A percentile compares a stretch with the other conserved stretches of the same genome.
Evolutionary conservation across 352 stramenopile genomes (phyloP).

Genomic region (Globisporangium cystogenes): DNA sequence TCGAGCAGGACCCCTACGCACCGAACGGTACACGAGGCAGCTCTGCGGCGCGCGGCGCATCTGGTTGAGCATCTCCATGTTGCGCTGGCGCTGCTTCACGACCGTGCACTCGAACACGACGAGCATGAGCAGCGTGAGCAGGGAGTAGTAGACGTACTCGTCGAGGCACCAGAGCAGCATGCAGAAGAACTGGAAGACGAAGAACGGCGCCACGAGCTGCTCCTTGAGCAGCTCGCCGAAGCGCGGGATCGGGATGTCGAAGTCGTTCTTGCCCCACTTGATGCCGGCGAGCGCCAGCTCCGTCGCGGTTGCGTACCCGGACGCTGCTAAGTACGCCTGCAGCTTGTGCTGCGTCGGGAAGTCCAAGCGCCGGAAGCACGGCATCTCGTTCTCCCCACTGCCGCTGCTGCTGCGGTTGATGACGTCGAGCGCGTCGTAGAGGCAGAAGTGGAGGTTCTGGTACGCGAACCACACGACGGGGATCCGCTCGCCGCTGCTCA

Average conservation of each 20-base stretch:
- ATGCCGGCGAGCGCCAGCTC: constrained; percentile 20
- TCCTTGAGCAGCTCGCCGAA: constrained; percentile 88
- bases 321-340: constrained; percentile 13
- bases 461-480: constrained; percentile 70
- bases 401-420: constrained; percentile 11
- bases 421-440: constrained; percentile 32
- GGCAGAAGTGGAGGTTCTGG: constrained; percentile 74
- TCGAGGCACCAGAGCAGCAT: constrained; percentile 95
- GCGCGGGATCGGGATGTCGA: constrained; percentile 80
- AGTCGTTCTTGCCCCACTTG: constrained; percentile 70
- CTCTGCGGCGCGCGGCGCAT: constrained; percentile 65
- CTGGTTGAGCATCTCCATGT: constrained; percentile 83
- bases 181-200: constrained; percentile 96
- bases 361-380: constrained; percentile 35
- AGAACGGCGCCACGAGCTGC: constrained; percentile 95
- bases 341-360: constrained; percentile 32
- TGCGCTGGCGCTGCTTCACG: constrained; percentile 87
- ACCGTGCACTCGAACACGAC: constrained; percentile 94
- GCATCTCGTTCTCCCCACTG: background rate
- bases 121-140: constrained; percentile 95
- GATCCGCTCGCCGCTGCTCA: constrained; percentile 14
- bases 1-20: background rate
- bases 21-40: constrained; percentile 76
- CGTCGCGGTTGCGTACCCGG: constrained; percentile 12
- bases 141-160: constrained; percentile 96